phyloP scores from a whole-genome alignment of 768 basidiomycete genomes.

The Suillus ampliporus region DNA sequence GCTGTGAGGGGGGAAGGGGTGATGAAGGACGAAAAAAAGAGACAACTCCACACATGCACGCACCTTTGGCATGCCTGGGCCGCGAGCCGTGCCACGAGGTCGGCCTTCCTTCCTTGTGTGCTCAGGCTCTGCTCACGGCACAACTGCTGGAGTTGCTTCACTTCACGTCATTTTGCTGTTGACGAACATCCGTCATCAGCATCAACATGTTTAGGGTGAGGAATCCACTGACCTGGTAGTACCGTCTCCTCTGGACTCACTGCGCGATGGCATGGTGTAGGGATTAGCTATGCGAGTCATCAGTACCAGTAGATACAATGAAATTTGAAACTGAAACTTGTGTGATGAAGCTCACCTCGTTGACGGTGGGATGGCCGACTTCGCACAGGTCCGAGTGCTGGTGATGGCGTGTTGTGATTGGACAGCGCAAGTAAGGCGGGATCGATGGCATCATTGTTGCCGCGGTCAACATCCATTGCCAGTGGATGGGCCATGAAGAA shows the following conservation, averaged over 20 bases:
- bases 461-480: not conserved
- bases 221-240: not conserved
- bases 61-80: not conserved
- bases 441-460: not conserved
- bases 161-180: not conserved
- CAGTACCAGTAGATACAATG: not conserved
- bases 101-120: not conserved
- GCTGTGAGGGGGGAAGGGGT: not conserved
- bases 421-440: not conserved
- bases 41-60: not conserved
- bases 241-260: not conserved
- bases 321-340: not conserved
- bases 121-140: not conserved
- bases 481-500: not conserved
- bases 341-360: not conserved
- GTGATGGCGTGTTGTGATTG: not conserved
- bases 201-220: not conserved
- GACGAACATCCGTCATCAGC: not conserved
- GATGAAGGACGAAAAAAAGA: not conserved
- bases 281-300: not conserved
- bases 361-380: not conserved
- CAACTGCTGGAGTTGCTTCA: not conserved
- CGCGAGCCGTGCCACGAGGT: not conserved
- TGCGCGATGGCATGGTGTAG: not conserved
- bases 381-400: not conserved